phyloP scores from a whole-genome alignment of 768 basidiomycete species.

The Termitomyces sp. region DNA sequence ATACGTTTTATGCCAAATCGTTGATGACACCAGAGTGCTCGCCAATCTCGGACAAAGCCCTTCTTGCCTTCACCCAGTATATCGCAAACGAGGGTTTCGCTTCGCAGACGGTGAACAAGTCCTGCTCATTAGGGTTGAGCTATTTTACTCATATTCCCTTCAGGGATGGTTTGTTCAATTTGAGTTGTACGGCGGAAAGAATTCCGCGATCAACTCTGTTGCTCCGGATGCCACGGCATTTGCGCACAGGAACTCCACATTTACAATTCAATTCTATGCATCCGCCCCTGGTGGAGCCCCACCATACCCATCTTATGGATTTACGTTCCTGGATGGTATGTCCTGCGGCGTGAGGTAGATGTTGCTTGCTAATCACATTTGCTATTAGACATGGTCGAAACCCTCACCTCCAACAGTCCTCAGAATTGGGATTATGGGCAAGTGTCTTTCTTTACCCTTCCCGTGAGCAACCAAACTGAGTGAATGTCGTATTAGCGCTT shows the following conservation, averaged over 20 bases:
- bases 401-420: conserved; percentile 21
- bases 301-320: conserved; percentile 41
- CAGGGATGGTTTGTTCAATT: conserved; percentile 35
- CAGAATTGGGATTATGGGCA: conserved; percentile 26
- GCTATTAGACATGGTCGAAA: background rate
- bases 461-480: background rate
- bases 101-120: conserved; percentile 19
- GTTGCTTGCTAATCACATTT: conserved; percentile 1
- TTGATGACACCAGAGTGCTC: conserved; percentile 26
- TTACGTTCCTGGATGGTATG: conserved; percentile 37
- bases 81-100: conserved; percentile 26
- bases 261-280: conserved; percentile 49
- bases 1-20: conserved; percentile 31
- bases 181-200: conserved; percentile 40
- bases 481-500: conserved; percentile 14
- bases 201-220: conserved; percentile 42
- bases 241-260: conserved; percentile 37
- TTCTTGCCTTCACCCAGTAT: conserved; percentile 11
- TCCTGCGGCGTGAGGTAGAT: conserved; percentile 14
- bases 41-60: conserved; percentile 25
- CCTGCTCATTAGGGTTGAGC: background rate
- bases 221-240: conserved; percentile 38
- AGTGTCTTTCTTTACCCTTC: background rate
- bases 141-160: background rate
- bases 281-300: conserved; percentile 30